phyloP scores from a whole-genome alignment of 768 basidiomycete genomes.

The Mycena filopes region DNA sequence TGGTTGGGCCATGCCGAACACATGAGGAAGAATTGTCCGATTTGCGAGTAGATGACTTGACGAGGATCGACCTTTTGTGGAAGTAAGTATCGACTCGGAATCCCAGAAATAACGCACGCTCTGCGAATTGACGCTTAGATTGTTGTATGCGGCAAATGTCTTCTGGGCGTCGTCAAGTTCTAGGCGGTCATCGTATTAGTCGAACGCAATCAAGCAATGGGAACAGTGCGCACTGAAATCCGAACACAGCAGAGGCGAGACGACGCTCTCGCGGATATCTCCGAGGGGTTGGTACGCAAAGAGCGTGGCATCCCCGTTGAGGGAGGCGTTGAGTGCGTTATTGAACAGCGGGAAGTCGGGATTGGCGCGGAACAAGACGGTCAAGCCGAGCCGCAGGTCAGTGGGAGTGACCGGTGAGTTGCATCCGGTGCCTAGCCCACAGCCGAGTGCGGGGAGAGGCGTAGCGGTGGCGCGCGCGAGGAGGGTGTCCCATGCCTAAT shows the following conservation, averaged over 20 bases:
- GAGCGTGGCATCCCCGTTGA: constrained; percentile 21
- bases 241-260: constrained; percentile 19
- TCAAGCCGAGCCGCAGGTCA: neutral
- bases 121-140: constrained; percentile 2
- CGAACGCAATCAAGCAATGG: neutral
- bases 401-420: constrained; percentile 18
- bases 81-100: neutral
- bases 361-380: neutral
- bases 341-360: constrained; percentile 2
- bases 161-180: constrained; percentile 1
- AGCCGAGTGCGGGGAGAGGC: constrained; percentile 11
- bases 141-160: constrained; percentile 14
- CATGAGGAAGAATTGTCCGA: constrained; percentile 9
- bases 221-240: constrained; percentile 16
- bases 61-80: constrained; percentile 7
- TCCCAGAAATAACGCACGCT: neutral
- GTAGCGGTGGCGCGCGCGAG: neutral
- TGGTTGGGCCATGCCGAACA: constrained; percentile 13
- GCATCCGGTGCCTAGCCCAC: constrained; percentile 5
- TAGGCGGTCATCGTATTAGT: neutral
- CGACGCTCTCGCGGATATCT: constrained; percentile 23
- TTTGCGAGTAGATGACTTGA: constrained; percentile 24
- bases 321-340: constrained; percentile 14
- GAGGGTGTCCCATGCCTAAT: constrained; percentile 18
- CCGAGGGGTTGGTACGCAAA: constrained; percentile 14